Evolutionary conservation across 495 filamentous ascomycete genomes (phyloP).

Genomic region (Cudoniella acicularis): DNA sequence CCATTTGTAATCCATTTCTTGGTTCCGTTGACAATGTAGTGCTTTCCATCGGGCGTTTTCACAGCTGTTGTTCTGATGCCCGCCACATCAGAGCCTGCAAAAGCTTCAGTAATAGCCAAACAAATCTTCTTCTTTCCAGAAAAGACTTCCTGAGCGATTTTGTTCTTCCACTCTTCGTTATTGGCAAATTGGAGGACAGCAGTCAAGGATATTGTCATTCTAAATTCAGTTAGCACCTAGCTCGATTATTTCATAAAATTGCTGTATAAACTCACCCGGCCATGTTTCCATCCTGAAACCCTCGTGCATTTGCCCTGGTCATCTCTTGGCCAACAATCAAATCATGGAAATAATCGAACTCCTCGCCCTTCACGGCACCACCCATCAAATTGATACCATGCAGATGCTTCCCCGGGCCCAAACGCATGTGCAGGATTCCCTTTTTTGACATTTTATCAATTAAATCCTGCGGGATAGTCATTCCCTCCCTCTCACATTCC

Average conservation of each 20-base stretch:
- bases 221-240: neutral
- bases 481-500: conserved; percentile 72
- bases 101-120: conserved; percentile 85
- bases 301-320: conserved; percentile 63
- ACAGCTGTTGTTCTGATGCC: conserved; percentile 76
- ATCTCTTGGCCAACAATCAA: conserved; percentile 73
- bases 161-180: conserved; percentile 60
- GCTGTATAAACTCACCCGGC: conserved; percentile 43
- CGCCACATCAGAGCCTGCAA: conserved; percentile 84
- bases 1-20: conserved; percentile 97
- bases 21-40: conserved; percentile 84
- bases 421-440: conserved; percentile 74
- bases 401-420: conserved; percentile 81
- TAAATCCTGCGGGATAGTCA: conserved; percentile 69
- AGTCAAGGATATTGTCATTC: conserved; percentile 77
- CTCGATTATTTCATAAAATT: neutral
- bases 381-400: conserved; percentile 64
- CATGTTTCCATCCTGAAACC: conserved; percentile 58
- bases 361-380: conserved; percentile 69
- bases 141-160: conserved; percentile 67
- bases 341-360: conserved; percentile 88
- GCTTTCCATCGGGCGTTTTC: conserved; percentile 77
- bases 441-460: conserved; percentile 73
- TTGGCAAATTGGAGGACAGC: conserved; percentile 77
- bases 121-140: conserved; percentile 83